Base-by-base conservation (phyloP, 2,329 filamentous ascomycete species). In the Rhinocladiella similis region DNA sequence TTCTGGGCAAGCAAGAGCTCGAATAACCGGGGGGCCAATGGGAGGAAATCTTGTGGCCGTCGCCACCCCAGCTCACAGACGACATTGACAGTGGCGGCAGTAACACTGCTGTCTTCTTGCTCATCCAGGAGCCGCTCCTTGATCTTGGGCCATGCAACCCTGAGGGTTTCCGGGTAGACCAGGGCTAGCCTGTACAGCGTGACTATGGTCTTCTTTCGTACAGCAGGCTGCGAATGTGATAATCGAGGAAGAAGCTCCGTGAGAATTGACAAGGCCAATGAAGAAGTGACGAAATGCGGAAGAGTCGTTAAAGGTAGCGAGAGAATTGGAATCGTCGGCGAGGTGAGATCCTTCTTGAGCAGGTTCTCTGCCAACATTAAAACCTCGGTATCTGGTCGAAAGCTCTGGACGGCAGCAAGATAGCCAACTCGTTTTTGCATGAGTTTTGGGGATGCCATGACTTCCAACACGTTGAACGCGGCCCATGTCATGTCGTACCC, bases 401-500 rank as follows among this genome's bases (percentile, higher is more conserved):
- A 99, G 78, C 89, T 97, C 79, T 99, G 94, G 27, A 96, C 91
- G 7, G 94, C 94, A 13, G 89, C 93, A 18, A 99, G 80, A 72
- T 99, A 99, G 56, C 93, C 94, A 43, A 97, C 91, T 63, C 93
- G 84, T 76, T 99, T 99, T 74, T 97, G 93, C 65, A 91, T 83
- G 72, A 96, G 96, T 72, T 97, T 97, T 47, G 88, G 81, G 38
- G 91, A 96, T 36, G 92, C 96, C 94, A 99, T 99, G 75, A 99
- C 94, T 77, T 99, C 94, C 47, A 99, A 86, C 50, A 97, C 93
- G 72, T 99, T 90, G 76, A 99, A 99, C 12, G 92, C 92, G 3
- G 94, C 94, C 94, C 94, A 99, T 2, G 93, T 97, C 94, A 99
- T 99, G 75, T 97, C 94, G 72, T 97, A 90, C 13, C 94, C 94